phyloP scores from a whole-genome alignment of 139 green algal species.

The Chlamydomonas sp. region DNA sequence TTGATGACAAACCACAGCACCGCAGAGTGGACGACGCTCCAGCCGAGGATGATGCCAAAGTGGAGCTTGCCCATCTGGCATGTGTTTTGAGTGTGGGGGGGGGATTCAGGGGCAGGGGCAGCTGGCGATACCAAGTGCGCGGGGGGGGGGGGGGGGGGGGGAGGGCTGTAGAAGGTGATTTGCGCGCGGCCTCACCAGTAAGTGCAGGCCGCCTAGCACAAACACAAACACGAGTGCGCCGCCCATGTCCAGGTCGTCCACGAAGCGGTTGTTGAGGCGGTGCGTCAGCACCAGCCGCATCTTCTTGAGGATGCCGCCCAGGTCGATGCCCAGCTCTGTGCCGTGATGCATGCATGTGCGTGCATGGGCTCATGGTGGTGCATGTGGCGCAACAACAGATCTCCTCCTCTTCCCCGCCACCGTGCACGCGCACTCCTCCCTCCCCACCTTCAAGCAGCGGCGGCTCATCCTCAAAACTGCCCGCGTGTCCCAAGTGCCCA shows the following conservation, averaged over 20 bases:
- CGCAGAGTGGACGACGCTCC: constrained; percentile 70
- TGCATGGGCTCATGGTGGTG: background rate
- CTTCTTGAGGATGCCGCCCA: constrained; percentile 67
- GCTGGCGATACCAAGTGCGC: too few species aligned
- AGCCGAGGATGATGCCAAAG: constrained; percentile 91
- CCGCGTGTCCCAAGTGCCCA: background rate
- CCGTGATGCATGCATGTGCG: background rate
- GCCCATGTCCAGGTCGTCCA: constrained; percentile 83
- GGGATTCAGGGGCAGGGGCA: background rate
- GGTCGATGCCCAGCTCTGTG: constrained; percentile 93
- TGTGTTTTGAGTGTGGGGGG: constrained; percentile 6
- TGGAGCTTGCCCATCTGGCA: constrained; percentile 81
- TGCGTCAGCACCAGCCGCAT: constrained; percentile 62
- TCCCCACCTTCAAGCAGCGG: constrained; percentile 77
- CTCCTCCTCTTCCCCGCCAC: too few species aligned
- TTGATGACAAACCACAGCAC: constrained; percentile 68
- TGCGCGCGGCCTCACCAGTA: constrained; percentile 61
- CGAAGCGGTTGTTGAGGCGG: constrained; percentile 40
- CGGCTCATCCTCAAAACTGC: constrained; percentile 74
- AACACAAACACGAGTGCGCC: constrained; percentile 78
- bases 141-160: too few species aligned
- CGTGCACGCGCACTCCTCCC: too few species aligned
- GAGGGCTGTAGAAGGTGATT: background rate
- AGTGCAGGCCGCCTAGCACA: constrained; percentile 64
- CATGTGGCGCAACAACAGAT: background rate